These are phyloP conservation scores for Thalassia testudinum DNA, from an alignment of 116 monocot genomes.

Conservation along the genomic window DNA sequence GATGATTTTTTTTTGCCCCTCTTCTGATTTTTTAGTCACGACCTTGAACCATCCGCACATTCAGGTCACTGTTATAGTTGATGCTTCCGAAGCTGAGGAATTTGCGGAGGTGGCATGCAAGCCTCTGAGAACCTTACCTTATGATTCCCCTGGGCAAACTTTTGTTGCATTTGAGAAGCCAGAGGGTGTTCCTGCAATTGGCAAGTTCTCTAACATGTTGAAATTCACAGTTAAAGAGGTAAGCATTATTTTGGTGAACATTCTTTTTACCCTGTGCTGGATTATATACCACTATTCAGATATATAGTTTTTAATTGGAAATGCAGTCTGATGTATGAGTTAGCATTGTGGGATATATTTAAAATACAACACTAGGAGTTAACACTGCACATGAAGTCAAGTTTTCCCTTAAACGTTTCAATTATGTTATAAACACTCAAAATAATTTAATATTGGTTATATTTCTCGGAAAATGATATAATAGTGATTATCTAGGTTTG, in stretches of 20 bases:
- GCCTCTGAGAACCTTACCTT: constrained; percentile 60
- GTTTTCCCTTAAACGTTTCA: no score
- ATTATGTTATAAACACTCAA: no score
- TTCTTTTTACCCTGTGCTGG: no score
- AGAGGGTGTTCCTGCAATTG: constrained; percentile 51
- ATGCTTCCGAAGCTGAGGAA: constrained; percentile 86
- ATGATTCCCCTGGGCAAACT: constrained; percentile 81
- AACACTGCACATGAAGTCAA: no score
- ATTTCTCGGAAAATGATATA: no score
- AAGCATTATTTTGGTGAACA: constrained; percentile 4
- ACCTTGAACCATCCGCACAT: not conserved
- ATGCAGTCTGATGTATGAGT: no score
- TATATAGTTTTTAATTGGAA: no score
- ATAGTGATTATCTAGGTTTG: no score
- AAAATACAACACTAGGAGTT: no score
- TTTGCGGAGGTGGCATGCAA: constrained; percentile 59
- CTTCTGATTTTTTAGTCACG: not conserved
- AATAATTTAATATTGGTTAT: no score
- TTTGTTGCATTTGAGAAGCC: constrained; percentile 92
- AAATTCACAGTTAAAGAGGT: constrained; percentile 97
- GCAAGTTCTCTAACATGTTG: constrained; percentile 80
- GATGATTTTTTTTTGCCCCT: not conserved
- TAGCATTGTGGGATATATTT: no score
- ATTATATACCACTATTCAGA: no score
- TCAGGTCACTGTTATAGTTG: constrained; percentile 83